These are phyloP conservation scores for Penicillium odoratum DNA, from an alignment of 495 filamentous ascomycete species.

Conservation along the genomic window DNA sequence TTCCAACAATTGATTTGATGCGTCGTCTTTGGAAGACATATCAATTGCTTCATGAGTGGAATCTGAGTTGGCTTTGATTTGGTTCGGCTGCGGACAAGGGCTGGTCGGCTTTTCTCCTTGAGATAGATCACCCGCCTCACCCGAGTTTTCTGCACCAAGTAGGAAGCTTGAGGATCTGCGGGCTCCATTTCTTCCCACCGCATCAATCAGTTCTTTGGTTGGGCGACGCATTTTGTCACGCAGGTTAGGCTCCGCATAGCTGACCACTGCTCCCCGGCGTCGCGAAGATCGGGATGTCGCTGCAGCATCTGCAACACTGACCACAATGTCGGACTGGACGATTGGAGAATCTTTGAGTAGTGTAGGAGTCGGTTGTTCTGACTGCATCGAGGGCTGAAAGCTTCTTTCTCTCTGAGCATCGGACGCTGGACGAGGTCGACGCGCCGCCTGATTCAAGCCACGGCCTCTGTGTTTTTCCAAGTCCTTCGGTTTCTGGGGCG, in stretches of 20 bases:
- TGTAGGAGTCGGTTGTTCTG: conserved; percentile 11
- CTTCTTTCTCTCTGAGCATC: conserved; percentile 20
- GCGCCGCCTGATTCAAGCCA: conserved; percentile 11
- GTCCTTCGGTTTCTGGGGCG: conserved; percentile 20
- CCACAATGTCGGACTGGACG: conserved; percentile 9
- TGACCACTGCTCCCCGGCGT: conserved; percentile 65
- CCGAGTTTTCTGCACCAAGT: conserved; percentile 19
- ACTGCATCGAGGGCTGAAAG: conserved; percentile 8
- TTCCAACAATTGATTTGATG: background rate
- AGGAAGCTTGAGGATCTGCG: conserved; percentile 36
- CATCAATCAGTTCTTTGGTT: conserved; percentile 70
- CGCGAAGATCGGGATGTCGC: conserved; percentile 59
- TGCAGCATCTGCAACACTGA: conserved; percentile 22
- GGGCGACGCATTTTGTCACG: conserved; percentile 86
- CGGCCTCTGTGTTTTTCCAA: conserved; percentile 11
- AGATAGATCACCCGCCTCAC: conserved; percentile 15
- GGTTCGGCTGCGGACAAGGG: background rate
- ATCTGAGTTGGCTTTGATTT: conserved; percentile 6
- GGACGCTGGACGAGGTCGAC: conserved; percentile 6
- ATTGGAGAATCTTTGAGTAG: conserved; percentile 13
- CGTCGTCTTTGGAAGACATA: conserved; percentile 2
- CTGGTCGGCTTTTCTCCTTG: conserved; percentile 2
- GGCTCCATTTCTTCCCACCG: conserved; percentile 56
- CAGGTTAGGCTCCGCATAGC: conserved; percentile 84
- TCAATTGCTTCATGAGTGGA: conserved; percentile 8